A percentile compares a stretch with the other conserved stretches of the same genome.
Evolutionary conservation across 2,329 filamentous ascomycete genomes (phyloP).

Genomic region (Aspergillus jensenii): DNA sequence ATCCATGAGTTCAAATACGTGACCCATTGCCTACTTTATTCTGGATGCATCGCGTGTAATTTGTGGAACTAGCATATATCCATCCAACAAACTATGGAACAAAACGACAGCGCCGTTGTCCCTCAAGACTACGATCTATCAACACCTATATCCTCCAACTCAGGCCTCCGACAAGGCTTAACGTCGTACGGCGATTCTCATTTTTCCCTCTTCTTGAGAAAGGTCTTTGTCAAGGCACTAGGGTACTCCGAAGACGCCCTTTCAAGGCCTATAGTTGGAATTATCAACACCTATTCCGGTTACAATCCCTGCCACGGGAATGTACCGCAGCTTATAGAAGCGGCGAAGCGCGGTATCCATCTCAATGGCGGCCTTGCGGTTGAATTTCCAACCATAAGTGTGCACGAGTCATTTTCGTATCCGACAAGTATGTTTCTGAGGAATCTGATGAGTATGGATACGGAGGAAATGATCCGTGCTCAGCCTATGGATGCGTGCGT

Average conservation of each 20-base stretch:
- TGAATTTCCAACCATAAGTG: constrained; percentile 72
- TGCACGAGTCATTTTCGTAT: constrained; percentile 67
- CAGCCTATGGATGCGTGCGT: constrained; percentile 70
- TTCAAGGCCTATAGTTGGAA: constrained; percentile 69
- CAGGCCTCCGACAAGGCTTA: constrained; percentile 63
- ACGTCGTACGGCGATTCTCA: constrained; percentile 71
- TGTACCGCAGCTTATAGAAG: constrained; percentile 69
- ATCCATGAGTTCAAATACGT: constrained; percentile 17
- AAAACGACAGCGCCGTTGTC: constrained; percentile 2
- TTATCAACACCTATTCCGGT: constrained; percentile 70
- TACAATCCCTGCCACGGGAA: constrained; percentile 77
- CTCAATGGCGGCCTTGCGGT: constrained; percentile 66
- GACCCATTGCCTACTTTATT: not conserved
- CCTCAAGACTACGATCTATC: constrained; percentile 55
- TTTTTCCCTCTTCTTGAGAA: constrained; percentile 72
- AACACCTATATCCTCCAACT: constrained; percentile 50
- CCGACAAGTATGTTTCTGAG: constrained; percentile 74
- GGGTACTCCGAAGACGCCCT: constrained; percentile 73
- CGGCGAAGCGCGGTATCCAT: constrained; percentile 67
- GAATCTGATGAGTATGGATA: constrained; percentile 78
- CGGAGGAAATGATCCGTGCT: constrained; percentile 73
- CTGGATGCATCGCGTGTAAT: not conserved
- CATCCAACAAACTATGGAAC: not conserved
- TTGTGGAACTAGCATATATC: no score
- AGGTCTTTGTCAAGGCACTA: constrained; percentile 75